phyloP scores from a whole-genome alignment of 2,329 filamentous ascomycete species.

The Verticillium isaacii region DNA sequence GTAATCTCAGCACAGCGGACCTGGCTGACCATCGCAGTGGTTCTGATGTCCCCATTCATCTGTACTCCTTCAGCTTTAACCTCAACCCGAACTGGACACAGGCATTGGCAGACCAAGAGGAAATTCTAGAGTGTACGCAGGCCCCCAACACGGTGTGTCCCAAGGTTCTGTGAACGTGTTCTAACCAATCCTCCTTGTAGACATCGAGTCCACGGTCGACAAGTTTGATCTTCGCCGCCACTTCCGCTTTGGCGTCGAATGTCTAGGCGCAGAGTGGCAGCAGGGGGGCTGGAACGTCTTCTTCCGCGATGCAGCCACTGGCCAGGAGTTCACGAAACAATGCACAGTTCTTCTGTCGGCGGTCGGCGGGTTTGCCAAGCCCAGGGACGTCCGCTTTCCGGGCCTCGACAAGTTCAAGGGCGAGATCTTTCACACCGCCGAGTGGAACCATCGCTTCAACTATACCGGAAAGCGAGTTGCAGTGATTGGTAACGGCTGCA shows the following conservation, averaged over 20 bases:
- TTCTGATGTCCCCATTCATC: conserved; percentile 27
- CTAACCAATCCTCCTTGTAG: not conserved
- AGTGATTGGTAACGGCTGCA: conserved; percentile 31
- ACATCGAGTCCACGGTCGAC: conserved; percentile 13
- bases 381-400: conserved; percentile 17
- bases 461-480: conserved; percentile 25
- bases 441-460: conserved; percentile 23
- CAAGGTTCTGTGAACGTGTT: not conserved
- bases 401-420: conserved; percentile 27
- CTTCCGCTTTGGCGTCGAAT: conserved; percentile 14
- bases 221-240: conserved; percentile 18
- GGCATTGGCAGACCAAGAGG: conserved; percentile 25
- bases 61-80: conserved; percentile 37
- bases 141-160: not conserved
- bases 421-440: conserved; percentile 26
- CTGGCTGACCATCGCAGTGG: conserved; percentile 7
- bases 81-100: conserved; percentile 32
- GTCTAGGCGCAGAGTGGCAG: conserved; percentile 16
- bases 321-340: conserved; percentile 11
- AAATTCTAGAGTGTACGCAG: conserved; percentile 26
- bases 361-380: conserved; percentile 19
- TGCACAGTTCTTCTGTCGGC: conserved; percentile 19
- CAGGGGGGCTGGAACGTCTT: conserved; percentile 14
- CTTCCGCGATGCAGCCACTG: conserved; percentile 12
- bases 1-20: too few species aligned